Base-by-base conservation (phyloP, 345 rosid species). In the Corchorus olitorius region DNA sequence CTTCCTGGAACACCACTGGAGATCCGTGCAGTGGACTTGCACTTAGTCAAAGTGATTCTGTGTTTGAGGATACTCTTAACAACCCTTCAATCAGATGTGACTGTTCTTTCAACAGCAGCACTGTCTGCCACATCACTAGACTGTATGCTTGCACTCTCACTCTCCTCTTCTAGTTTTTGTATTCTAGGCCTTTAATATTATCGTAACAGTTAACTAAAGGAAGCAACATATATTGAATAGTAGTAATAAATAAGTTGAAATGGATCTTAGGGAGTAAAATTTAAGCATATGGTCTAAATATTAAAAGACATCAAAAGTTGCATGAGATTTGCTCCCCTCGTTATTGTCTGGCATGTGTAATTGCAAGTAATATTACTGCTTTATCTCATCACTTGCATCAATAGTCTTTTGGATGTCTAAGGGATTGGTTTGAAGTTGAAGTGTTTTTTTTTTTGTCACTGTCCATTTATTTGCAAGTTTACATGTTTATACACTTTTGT, bases 21-120 rank as follows among this genome's bases (percentile, higher is more conserved):
- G 84, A 87, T 17, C 86, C 83, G 2, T 90, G 94, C 85, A 84
- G 68, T 69, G 90, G 90, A 63, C 48, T 46, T 7, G 91, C 95
- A 61, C 55, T 75, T 6, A 73, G 60, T 20, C 54, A 35, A 67
- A 16, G 63, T 7, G 76, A 53, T 35, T 35, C 84, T 34, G 8
- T 66, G 54, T 80, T 84, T 45, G 78, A 77, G 71, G 75, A 77
- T 55, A 0, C 43, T 39, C 1, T 2, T 39, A 39, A 39, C 43
- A 39, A 39, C 43, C 43, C 43, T 39, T 1, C 5, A 15, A 88
- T 89, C 83, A 86, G 76, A 83, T 91, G 95, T 80, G 87, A 83
- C 68, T 91, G 95, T 69, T 54, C 87, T 75, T 81, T 15, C 54
- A 60, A 13, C 19, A 71, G 37, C 34, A 49, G 60, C 72, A 76